Evolutionary conservation across 257 asterid genomes (phyloP).

Genomic region (Nicotiana paniculata): DNA sequence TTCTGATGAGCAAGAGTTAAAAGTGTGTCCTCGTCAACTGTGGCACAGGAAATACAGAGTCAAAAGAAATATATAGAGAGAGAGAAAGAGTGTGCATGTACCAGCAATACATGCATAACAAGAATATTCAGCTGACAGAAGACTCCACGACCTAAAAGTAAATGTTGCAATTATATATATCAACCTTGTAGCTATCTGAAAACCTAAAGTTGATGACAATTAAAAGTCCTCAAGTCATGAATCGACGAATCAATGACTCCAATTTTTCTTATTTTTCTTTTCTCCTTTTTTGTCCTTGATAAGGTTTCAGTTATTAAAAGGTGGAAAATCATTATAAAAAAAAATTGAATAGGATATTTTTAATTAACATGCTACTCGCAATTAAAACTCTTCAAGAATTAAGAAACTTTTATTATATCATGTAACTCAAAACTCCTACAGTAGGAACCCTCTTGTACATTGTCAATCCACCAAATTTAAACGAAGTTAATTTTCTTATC

Average conservation of each 20-base stretch:
- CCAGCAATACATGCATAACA: background rate
- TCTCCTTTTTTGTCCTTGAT: background rate
- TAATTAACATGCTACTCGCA: background rate
- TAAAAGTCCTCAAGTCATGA: background rate
- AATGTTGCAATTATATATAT: background rate
- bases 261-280: background rate
- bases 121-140: background rate
- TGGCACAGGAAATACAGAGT: slow-evolving; percentile 15
- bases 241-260: background rate
- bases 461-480: background rate
- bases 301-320: background rate
- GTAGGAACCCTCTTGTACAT: background rate
- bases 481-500: background rate
- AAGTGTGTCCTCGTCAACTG: slow-evolving; percentile 88
- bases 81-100: background rate
- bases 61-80: background rate
- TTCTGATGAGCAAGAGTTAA: slow-evolving; percentile 86
- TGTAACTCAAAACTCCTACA: background rate
- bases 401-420: background rate
- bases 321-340: too few species aligned
- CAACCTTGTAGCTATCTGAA: background rate
- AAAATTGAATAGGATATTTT: background rate
- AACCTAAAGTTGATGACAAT: background rate
- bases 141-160: background rate
- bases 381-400: background rate